These are phyloP conservation scores for Pseudofabraea citricarpa DNA, from an alignment of 2,329 filamentous ascomycete species.

Conservation along the genomic window DNA sequence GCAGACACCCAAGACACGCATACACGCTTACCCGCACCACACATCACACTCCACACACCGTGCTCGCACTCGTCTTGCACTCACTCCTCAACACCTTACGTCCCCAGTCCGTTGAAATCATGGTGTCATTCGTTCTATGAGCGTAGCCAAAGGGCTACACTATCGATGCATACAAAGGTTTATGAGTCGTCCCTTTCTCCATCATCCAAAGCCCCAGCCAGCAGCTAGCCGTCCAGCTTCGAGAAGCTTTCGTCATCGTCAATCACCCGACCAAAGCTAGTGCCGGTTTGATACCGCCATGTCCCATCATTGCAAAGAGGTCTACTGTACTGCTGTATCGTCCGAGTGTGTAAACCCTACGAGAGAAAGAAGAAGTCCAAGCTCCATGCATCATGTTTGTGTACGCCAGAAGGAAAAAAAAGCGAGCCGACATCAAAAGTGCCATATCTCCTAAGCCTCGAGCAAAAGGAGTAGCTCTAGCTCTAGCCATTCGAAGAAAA, in stretches of 20 bases:
- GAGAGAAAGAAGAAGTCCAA: background rate
- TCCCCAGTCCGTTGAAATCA: background rate
- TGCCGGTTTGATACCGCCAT: background rate
- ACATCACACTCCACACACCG: too few species aligned
- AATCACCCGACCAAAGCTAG: background rate
- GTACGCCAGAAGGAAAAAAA: conserved; percentile 5
- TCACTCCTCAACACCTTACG: too few species aligned
- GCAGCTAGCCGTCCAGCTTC: too few species aligned
- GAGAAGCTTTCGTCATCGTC: too few species aligned
- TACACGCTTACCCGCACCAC: too few species aligned
- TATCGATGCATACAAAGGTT: conserved; percentile 2
- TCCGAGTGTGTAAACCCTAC: background rate
- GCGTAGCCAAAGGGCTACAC: background rate
- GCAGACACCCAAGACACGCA: too few species aligned
- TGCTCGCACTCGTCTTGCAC: too few species aligned
- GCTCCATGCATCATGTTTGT: conserved; percentile 8
- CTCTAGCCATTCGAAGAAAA: background rate
- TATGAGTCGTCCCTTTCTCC: background rate
- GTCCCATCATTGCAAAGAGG: background rate
- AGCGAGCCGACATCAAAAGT: conserved; percentile 2
- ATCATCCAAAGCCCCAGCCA: background rate
- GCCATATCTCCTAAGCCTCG: conserved; percentile 11
- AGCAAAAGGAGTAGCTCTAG: background rate
- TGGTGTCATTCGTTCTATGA: conserved; percentile 1
- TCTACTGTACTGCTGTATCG: background rate